Base-by-base conservation (phyloP, 257 asterid genomes). In the Scutellaria minor region DNA sequence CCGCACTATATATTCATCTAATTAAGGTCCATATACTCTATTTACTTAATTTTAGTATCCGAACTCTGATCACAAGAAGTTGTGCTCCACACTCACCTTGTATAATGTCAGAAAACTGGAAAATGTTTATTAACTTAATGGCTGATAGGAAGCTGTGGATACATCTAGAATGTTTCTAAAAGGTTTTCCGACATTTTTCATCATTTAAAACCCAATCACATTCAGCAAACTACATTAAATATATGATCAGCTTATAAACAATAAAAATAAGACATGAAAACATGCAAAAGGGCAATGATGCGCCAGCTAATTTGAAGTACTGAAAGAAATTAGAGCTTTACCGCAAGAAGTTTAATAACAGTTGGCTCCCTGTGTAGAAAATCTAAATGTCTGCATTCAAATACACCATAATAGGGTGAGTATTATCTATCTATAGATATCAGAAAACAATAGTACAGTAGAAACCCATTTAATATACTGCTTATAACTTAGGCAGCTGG, bases 311-410 rank as follows among this genome's bases (percentile, higher is more conserved):
- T 14, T 52, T 35, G 20, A 71, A 71, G 42, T 61, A 70, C 72
- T 53, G 20, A 70, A 46, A 68, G 51, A 62, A 70, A n/a, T 48
- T 37, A 56, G 73, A 74, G 51, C 66, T 61, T 84, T 90, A 94
- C 99, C 84, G 93, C 96, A 9, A 85, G 80, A 82, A 94, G 98
- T 78, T 80, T 91, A 70, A 88, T 82, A 53, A 75, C 75, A 42
- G 86, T 81, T 68, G 85, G 92, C 84, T 85, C 88, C 81, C 76
- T 84, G 86, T 87, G 89, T 64, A 94, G 84, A 71, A 79, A 85
- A 75, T 89, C 88, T 61, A 94, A 48, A 84, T 84, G 81, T 75
- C 99, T 94, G 95, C 87, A 83, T 58, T 57, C 55, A 61, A 42
- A 72, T 22, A 72, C 15, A 63, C 41, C 52, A 64, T 47, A 57